phyloP scores from a whole-genome alignment of 225 moss, liverwort and hornwort species.

The Physcomitrium patens region DNA sequence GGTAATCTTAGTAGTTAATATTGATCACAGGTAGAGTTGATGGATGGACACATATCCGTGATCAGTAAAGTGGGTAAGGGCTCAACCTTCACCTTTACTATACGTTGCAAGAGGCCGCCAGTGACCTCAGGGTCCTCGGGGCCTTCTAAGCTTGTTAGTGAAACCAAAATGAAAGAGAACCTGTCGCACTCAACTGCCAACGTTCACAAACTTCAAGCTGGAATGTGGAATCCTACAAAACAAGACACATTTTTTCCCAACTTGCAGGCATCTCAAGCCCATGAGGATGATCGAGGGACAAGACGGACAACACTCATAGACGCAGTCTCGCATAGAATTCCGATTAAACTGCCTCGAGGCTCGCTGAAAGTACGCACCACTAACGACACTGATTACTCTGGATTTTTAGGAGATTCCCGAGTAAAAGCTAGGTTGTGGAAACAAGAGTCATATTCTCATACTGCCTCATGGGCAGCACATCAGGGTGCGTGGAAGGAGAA shows the following conservation, averaged over 20 bases:
- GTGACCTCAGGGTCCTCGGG: conserved; percentile 15
- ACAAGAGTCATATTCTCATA: conserved; percentile 41
- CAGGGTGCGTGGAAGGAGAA: conserved; percentile 48
- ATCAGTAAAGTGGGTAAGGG: conserved; percentile 53
- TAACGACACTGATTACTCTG: conserved; percentile 30
- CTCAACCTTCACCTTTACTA: conserved; percentile 58
- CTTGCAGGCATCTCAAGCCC: conserved; percentile 33
- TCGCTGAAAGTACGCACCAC: conserved; percentile 42
- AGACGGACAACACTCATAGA: conserved; percentile 37
- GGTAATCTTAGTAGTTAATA: conserved; percentile 17
- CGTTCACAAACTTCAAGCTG: conserved; percentile 64
- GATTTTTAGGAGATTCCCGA: conserved; percentile 25
- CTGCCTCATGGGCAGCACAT: conserved; percentile 47
- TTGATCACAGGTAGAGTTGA: conserved; percentile 51
- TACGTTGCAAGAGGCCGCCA: conserved; percentile 50
- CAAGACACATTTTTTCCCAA: conserved; percentile 31
- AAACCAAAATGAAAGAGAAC: conserved; percentile 52
- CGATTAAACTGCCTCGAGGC: conserved; percentile 44
- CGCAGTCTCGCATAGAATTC: conserved; percentile 25
- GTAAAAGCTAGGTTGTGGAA: conserved; percentile 32
- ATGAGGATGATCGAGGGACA: conserved; percentile 39
- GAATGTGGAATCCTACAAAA: conserved; percentile 52
- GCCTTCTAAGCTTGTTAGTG: conserved; percentile 42
- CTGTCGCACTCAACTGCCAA: conserved; percentile 53
- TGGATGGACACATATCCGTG: conserved; percentile 57